A percentile compares a stretch with the other conserved stretches of the same genome.
Evolutionary conservation across 2,329 filamentous ascomycete species (phyloP).

Genomic region (Aureobasidium sp.): DNA sequence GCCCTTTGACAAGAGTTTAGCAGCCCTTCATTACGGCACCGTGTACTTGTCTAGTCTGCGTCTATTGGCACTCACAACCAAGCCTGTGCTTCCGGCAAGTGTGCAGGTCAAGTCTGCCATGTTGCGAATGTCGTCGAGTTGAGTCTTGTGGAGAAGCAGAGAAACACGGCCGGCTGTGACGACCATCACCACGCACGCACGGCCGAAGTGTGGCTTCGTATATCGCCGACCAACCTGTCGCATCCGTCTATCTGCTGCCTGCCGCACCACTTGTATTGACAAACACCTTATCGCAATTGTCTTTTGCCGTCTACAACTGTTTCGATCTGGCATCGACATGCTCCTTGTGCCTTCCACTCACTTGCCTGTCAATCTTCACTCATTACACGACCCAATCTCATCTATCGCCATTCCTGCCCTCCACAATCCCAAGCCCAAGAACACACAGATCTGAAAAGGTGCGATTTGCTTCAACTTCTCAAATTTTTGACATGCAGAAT

Average conservation of each 20-base stretch:
- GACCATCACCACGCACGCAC: neutral
- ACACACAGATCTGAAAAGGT: neutral
- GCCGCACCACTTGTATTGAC: neutral
- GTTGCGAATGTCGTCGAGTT: neutral
- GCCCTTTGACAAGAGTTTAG: conserved; percentile 45
- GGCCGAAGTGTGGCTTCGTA: neutral
- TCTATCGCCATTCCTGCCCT: neutral
- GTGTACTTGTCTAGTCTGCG: neutral
- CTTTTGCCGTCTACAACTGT: neutral
- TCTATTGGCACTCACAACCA: conserved; percentile 38
- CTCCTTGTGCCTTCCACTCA: neutral
- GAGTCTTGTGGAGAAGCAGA: neutral
- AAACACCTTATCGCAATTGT: neutral
- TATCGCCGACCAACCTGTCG: neutral
- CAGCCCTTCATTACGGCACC: conserved; percentile 21
- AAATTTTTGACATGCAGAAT: no score
- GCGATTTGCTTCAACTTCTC: neutral
- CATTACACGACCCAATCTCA: neutral
- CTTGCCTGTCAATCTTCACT: neutral
- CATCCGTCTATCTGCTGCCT: neutral
- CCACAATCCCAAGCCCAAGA: neutral
- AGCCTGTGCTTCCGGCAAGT: conserved; percentile 60
- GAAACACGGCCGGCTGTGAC: neutral
- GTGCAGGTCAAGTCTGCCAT: conserved; percentile 35
- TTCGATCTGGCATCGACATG: neutral